Percentiles rank a stretch among this genome's conserved stretches.
Conservation (phyloP, 768 basidiomycete genomes). For the Vararia minispora region DNA sequence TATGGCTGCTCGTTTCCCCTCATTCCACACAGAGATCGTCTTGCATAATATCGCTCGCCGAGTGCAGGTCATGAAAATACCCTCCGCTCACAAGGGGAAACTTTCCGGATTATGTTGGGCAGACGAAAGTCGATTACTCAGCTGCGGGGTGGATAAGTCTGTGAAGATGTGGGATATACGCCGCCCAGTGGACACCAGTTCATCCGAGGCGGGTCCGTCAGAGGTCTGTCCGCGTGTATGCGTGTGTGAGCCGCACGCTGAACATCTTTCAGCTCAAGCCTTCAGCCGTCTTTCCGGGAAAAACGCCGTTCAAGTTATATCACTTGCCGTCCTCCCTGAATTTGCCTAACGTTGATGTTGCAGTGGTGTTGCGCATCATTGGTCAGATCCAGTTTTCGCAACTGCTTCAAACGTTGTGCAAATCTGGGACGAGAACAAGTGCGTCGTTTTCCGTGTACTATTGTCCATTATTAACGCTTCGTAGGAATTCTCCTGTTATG, state of each 20-base stretch:
- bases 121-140: conserved; percentile 49
- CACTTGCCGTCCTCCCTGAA: neutral
- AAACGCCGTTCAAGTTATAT: conserved; percentile 82
- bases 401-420: conserved; percentile 91
- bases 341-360: conserved; percentile 7
- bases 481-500: conserved; percentile 73
- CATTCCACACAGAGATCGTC: conserved; percentile 53
- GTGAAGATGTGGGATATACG: conserved; percentile 69
- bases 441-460: conserved; percentile 13
- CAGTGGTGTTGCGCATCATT: conserved; percentile 92
- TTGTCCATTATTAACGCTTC: conserved; percentile 1
- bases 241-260: neutral
- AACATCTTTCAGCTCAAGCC: conserved; percentile 31
- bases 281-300: conserved; percentile 69
- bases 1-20: neutral
- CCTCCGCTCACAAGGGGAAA: conserved; percentile 75
- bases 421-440: conserved; percentile 98
- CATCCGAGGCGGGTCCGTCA: conserved; percentile 25
- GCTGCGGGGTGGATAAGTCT: conserved; percentile 74
- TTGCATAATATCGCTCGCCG: conserved; percentile 68
- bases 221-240: conserved; percentile 21
- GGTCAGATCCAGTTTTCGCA: conserved; percentile 80
- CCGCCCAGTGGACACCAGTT: conserved; percentile 17
- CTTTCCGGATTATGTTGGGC: conserved; percentile 75
- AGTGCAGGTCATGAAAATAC: conserved; percentile 42